Conservation (phyloP, 371 early-diverging fungal species). For the Blastocladiella emersonii region DNA sequence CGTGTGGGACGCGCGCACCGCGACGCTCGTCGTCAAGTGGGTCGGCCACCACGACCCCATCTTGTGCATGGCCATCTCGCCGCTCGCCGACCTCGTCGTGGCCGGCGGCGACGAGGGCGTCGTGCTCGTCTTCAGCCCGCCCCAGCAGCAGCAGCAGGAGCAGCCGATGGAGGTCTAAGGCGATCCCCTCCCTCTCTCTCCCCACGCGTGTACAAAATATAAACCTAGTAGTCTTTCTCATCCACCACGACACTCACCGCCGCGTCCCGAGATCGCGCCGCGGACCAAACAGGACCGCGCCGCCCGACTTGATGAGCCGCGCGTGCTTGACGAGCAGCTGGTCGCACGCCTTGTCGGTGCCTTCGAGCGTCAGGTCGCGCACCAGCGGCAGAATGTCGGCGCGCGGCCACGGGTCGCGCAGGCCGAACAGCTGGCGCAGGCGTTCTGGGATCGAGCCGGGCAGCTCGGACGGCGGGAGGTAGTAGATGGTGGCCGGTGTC, state of each 20-base stretch:
- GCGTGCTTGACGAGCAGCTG: neutral
- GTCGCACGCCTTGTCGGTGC: neutral
- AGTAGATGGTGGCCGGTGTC: neutral
- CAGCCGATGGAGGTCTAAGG: no score
- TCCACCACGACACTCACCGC: no score
- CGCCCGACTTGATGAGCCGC: neutral
- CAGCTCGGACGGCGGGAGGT: neutral
- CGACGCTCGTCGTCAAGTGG: slow-evolving; percentile 49
- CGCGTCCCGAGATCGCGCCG: neutral
- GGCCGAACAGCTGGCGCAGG: neutral
- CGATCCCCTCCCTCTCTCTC: no score
- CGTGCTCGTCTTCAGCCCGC: neutral
- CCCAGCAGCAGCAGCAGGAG: neutral
- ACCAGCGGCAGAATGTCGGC: neutral
- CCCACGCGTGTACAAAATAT: no score
- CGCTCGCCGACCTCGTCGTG: slow-evolving; percentile 29
- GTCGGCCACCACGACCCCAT: slow-evolving; percentile 78
- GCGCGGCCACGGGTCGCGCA: neutral
- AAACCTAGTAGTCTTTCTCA: no score
- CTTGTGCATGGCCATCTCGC: slow-evolving; percentile 27
- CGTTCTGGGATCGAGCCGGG: neutral
- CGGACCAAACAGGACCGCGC: neutral
- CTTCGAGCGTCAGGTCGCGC: neutral
- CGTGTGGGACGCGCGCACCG: slow-evolving; percentile 77
- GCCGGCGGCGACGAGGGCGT: slow-evolving; percentile 66